These are phyloP conservation scores for Ophiostoma ulmi DNA, from an alignment of 2,329 filamentous ascomycete genomes.

Conservation along the genomic window DNA sequence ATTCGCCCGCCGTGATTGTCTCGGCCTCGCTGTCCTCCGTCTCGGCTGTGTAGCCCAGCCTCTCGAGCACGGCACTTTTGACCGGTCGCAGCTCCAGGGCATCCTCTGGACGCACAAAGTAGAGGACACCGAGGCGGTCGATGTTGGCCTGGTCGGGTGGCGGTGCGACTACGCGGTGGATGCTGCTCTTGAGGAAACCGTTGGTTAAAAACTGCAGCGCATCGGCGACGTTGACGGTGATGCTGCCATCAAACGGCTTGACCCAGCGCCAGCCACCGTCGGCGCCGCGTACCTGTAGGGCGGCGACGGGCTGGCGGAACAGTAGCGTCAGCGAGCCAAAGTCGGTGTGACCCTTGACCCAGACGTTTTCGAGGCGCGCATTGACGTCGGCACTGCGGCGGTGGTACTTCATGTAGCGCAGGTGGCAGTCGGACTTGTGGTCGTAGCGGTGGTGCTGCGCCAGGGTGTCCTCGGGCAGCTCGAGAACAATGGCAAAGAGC, in stretches of 20 bases:
- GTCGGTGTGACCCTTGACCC: slow-evolving; percentile 46
- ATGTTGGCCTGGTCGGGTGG: slow-evolving; percentile 42
- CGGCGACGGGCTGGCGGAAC: slow-evolving; percentile 51
- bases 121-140: slow-evolving; percentile 47
- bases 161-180: slow-evolving; percentile 35
- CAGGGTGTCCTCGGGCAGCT: slow-evolving; percentile 54
- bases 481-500: slow-evolving; percentile 55
- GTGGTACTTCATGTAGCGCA: slow-evolving; percentile 56
- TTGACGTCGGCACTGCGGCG: slow-evolving; percentile 36
- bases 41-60: slow-evolving; percentile 18
- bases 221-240: slow-evolving; percentile 46
- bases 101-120: slow-evolving; percentile 45
- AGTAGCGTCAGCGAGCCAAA: slow-evolving; percentile 49
- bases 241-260: slow-evolving; percentile 41
- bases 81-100: slow-evolving; percentile 33
- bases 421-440: slow-evolving; percentile 49
- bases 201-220: slow-evolving; percentile 43
- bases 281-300: slow-evolving; percentile 44
- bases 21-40: slow-evolving; percentile 13
- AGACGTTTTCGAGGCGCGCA: slow-evolving; percentile 32
- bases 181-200: slow-evolving; percentile 37
- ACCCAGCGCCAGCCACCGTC: slow-evolving; percentile 43
- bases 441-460: slow-evolving; percentile 52
- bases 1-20: slow-evolving; percentile 21
- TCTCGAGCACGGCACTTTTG: slow-evolving; percentile 20